These are phyloP conservation scores for Pelargonium cotyledonis DNA, from an alignment of 441 rosid species.

Conservation along the genomic window DNA sequence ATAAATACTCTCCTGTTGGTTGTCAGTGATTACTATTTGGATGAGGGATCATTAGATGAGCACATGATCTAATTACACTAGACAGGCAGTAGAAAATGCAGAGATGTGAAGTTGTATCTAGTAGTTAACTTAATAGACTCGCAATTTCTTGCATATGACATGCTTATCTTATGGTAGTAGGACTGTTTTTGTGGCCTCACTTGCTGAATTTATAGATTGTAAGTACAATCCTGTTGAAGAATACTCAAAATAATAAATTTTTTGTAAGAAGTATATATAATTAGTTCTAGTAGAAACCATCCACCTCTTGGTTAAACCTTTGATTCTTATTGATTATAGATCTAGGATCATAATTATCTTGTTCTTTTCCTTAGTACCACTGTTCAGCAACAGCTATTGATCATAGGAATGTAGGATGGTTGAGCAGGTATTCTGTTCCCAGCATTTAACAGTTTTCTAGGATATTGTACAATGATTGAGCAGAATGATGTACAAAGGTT, in stretches of 20 bases:
- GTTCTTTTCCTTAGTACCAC: background rate
- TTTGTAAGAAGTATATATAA: background rate
- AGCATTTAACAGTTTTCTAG: background rate
- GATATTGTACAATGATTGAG: background rate
- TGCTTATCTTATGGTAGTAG: background rate
- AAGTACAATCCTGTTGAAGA: background rate
- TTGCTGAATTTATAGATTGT: background rate
- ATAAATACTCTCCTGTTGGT: background rate
- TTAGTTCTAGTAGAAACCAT: background rate
- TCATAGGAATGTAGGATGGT: background rate
- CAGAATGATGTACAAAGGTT: background rate
- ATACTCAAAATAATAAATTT: background rate
- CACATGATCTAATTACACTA: background rate
- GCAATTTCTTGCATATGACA: background rate
- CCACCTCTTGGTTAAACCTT: background rate
- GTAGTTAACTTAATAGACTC: conserved; percentile 1
- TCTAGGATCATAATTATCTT: background rate
- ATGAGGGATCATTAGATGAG: background rate
- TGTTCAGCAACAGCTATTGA: background rate
- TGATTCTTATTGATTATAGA: background rate
- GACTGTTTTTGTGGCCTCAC: background rate
- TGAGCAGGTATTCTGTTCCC: background rate
- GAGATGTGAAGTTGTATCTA: background rate
- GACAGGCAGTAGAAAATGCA: conserved; percentile 5
- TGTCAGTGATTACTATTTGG: background rate